Percentiles rank a stretch among this genome's conserved stretches.
These are phyloP conservation scores for Dactylonectria estremocensis DNA, from an alignment of 2,329 filamentous ascomycete species.

Conservation along the genomic window DNA sequence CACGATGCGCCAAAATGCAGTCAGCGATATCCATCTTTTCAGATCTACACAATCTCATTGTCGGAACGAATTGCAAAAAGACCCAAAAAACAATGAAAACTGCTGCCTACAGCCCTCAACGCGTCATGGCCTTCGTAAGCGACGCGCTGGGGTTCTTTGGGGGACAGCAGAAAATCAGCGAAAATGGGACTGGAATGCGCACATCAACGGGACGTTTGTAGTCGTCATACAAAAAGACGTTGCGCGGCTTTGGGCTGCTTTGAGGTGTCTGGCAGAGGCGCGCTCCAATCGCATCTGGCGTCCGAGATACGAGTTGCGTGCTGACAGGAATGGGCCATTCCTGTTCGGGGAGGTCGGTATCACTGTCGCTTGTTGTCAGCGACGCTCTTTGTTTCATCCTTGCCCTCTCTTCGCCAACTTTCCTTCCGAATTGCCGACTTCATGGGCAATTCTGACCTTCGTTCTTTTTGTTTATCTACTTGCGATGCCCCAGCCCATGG, in stretches of 20 bases:
- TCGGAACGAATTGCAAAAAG: neutral
- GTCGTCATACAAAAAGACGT: conserved; percentile 1
- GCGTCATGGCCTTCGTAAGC: conserved; percentile 21
- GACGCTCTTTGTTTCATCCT: conserved; percentile 13
- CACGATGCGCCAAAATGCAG: neutral
- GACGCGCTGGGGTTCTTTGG: neutral
- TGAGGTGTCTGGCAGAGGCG: neutral
- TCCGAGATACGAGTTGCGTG: neutral
- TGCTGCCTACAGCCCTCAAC: conserved; percentile 2
- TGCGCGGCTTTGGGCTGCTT: conserved; percentile 15
- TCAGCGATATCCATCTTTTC: neutral
- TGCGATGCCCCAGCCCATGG: neutral
- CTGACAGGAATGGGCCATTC: neutral
- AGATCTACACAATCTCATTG: neutral
- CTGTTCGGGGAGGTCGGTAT: conserved; percentile 26
- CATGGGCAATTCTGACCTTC: neutral
- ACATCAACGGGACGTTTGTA: neutral
- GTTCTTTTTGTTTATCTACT: neutral
- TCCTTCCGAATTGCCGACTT: neutral
- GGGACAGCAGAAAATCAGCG: no score
- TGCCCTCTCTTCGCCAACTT: conserved; percentile 5
- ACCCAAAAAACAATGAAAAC: neutral
- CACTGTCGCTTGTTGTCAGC: neutral
- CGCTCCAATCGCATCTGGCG: conserved; percentile 8
- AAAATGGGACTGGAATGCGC: neutral